Evolutionary conservation across 1,139 yeast species (phyloP).

Genomic region (Wickerhamomyces sp.): DNA sequence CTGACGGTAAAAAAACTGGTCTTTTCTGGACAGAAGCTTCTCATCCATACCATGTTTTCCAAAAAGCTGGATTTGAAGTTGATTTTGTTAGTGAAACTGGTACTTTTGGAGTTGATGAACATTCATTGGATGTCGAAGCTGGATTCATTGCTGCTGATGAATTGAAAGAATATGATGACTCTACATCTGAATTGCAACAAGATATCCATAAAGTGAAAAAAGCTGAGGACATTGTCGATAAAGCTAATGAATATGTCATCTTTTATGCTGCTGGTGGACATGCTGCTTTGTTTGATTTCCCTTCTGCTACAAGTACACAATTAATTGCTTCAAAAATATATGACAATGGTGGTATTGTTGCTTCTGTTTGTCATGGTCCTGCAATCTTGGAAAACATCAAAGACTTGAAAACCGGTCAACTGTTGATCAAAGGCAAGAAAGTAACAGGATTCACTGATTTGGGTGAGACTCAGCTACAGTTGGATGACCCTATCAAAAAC

Average conservation of each 20-base stretch:
- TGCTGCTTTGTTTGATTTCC: conserved; percentile 56
- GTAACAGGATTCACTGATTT: conserved; percentile 58
- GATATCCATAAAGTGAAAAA: conserved; percentile 35
- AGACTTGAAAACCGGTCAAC: conserved; percentile 39
- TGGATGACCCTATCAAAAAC: conserved; percentile 33
- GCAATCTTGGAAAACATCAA: conserved; percentile 44
- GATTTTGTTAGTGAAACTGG: conserved; percentile 58
- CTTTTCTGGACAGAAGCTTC: conserved; percentile 51
- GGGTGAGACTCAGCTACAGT: conserved; percentile 44
- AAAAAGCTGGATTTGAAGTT: conserved; percentile 45
- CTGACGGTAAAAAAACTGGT: conserved; percentile 54
- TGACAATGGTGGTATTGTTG: conserved; percentile 47
- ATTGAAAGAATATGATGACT: conserved; percentile 33
- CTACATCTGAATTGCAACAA: conserved; percentile 35
- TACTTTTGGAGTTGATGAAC: conserved; percentile 48
- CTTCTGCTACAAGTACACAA: conserved; percentile 45
- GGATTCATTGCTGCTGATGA: conserved; percentile 44
- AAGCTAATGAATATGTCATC: conserved; percentile 39
- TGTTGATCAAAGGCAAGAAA: conserved; percentile 45
- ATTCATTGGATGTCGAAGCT: conserved; percentile 36
- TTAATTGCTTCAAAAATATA: conserved; percentile 42
- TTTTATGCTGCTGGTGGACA: conserved; percentile 66
- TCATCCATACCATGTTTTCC: conserved; percentile 50
- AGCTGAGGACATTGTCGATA: conserved; percentile 40
- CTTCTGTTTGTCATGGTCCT: conserved; percentile 70